phyloP scores from a whole-genome alignment of 305 asterid genomes.

The Nicotiana rustica region DNA sequence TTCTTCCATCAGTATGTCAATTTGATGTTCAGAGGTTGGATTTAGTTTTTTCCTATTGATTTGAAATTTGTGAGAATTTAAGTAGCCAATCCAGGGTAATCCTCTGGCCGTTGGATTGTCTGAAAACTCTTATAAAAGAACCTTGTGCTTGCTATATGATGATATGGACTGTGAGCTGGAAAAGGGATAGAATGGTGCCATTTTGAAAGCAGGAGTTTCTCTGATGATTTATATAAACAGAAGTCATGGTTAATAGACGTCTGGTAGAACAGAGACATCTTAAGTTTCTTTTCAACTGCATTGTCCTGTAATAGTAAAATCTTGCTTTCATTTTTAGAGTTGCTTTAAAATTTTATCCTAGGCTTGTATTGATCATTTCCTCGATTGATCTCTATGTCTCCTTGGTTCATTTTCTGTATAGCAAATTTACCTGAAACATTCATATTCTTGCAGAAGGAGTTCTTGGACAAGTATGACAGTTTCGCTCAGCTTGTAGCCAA shows the following conservation, averaged over 20 bases:
- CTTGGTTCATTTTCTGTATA: not conserved
- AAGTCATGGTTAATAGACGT: not conserved
- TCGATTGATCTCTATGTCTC: not conserved
- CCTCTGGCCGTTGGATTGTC: conserved; percentile 10
- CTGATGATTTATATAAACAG: not conserved
- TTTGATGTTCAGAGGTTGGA: not conserved
- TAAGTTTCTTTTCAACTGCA: not conserved
- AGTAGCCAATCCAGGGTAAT: not conserved
- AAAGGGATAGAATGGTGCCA: not conserved
- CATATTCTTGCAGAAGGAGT: conserved; percentile 77
- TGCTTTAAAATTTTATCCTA: not conserved
- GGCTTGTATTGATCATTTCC: not conserved
- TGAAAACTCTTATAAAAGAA: not conserved
- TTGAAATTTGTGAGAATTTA: not conserved
- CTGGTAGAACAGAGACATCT: not conserved
- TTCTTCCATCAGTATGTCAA: not conserved
- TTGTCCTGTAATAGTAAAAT: not conserved
- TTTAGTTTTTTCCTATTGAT: not conserved
- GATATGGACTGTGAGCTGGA: not conserved
- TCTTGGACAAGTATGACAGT: conserved; percentile 95
- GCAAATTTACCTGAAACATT: conserved; percentile 31
- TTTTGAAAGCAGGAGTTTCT: not conserved
- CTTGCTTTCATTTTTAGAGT: not conserved
- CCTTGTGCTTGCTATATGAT: not conserved
- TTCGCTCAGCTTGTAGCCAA: conserved; percentile 92